Base-by-base conservation (phyloP, 768 basidiomycete genomes). In the Porphyrellus cyaneotinctus region DNA sequence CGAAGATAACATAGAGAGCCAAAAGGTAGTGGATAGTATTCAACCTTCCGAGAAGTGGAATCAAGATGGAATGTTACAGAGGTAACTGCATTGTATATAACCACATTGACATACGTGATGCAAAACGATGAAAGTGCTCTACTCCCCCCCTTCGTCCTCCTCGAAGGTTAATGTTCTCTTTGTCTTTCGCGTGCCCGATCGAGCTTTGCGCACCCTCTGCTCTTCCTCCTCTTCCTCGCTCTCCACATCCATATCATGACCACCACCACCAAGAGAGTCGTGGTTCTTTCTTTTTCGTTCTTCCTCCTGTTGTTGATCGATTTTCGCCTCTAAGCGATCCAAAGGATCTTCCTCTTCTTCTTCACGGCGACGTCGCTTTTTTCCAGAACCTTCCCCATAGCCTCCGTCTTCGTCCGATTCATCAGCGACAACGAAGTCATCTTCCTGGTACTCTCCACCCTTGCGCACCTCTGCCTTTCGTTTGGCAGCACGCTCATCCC, bases 401-500 rank as follows among this genome's bases (percentile, higher is more conserved):
- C 61, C 68, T 17, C 62, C 67, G 4, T 87, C 87, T 24, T 87
- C 86, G 37, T 90, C 88, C 17, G 83, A 84, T 20, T 79, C 76
- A 58, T 91, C 89, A 14, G 85, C 83, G 12, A 91, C 91, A 26
- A 93, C 74, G 61, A 93, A 93, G 61, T 90, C 90, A 64, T 93
- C 90, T 52, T 85, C 82, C 64, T 89, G 86, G 59, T 92, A 92
- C 38, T 90, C 87, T 20, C 81, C 82, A 6, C 81, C 76, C 48
- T 78, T 79, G 49, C 78, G 78, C n/a, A 73, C 70, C 14, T 64
- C 63, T 47, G 62, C 61, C 64, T 80, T 80, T 57, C 77, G 72
- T 67, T 82, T 80, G 49, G 64, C 46, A 44, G 63, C 58, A 50
- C 61, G 59, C 22, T 78, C 79, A n/a, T 82, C 77, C 9, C 83